phyloP scores from a whole-genome alignment of 2,329 filamentous ascomycete species.

The Sporothrix euskadiensis region DNA sequence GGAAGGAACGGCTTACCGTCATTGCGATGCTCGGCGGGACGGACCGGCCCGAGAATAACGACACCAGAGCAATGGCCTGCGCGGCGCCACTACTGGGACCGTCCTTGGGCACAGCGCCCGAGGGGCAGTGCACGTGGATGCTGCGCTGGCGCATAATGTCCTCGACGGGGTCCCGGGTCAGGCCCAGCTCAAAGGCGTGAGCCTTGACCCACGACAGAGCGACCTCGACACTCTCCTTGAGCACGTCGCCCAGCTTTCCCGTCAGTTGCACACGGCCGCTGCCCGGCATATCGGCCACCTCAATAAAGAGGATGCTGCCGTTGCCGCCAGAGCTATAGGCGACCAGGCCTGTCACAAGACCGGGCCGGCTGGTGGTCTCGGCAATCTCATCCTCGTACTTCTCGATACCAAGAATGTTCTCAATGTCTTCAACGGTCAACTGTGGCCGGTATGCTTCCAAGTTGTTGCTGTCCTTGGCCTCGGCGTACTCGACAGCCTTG shows the following conservation, averaged over 20 bases:
- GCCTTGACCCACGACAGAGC: constrained; percentile 96
- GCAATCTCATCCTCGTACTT: constrained; percentile 95
- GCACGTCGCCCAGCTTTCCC: constrained; percentile 91
- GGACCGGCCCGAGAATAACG: constrained; percentile 79
- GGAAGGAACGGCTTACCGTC: constrained; percentile 61
- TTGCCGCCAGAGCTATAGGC: constrained; percentile 92
- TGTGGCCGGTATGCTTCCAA: constrained; percentile 70
- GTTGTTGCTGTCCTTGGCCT: constrained; percentile 74
- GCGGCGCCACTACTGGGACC: constrained; percentile 84
- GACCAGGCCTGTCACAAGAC: constrained; percentile 93
- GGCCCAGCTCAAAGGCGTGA: constrained; percentile 85
- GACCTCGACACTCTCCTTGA: constrained; percentile 96
- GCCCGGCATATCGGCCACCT: constrained; percentile 96
- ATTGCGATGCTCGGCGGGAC: constrained; percentile 93
- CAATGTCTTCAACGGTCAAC: constrained; percentile 77
- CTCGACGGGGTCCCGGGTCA: constrained; percentile 75
- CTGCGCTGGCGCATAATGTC: constrained; percentile 96
- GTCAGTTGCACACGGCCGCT: constrained; percentile 90
- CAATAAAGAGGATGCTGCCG: constrained; percentile 96
- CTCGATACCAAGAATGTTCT: constrained; percentile 88
- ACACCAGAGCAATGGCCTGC: constrained; percentile 90
- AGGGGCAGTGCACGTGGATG: constrained; percentile 94
- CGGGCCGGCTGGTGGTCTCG: constrained; percentile 78
- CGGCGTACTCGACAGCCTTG: constrained; percentile 93
- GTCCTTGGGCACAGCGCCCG: constrained; percentile 93